A percentile compares a stretch with the other conserved stretches of the same genome.
These are phyloP conservation scores for Incumbomyces delicatus DNA, from an alignment of 2,329 filamentous ascomycete species.

Conservation along the genomic window DNA sequence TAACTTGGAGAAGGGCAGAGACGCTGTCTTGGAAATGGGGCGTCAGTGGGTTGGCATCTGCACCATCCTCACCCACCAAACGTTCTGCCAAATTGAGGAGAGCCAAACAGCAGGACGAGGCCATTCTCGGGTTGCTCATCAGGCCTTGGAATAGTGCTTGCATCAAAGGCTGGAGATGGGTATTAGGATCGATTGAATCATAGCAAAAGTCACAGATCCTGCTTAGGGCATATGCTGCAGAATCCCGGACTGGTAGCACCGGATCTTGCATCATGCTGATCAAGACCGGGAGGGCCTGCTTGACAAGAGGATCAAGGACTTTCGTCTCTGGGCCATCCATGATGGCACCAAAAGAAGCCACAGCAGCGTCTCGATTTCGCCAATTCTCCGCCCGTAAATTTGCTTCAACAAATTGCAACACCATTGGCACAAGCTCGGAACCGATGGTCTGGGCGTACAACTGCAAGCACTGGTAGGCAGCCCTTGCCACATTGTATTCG, in stretches of 20 bases:
- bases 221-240: conserved; percentile 88
- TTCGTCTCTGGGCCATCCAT: conserved; percentile 97
- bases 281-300: conserved; percentile 84
- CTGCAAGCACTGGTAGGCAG: conserved; percentile 91
- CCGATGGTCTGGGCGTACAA: conserved; percentile 90
- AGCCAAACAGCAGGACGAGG: conserved; percentile 96
- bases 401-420: conserved; percentile 82
- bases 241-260: conserved; percentile 86
- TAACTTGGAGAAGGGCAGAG: conserved; percentile 72
- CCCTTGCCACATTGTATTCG: conserved; percentile 93
- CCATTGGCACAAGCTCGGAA: conserved; percentile 70
- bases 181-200: conserved; percentile 74
- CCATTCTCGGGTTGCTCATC: conserved; percentile 89
- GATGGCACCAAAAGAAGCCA: conserved; percentile 94
- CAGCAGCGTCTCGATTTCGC: conserved; percentile 89
- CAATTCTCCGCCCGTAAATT: conserved; percentile 87
- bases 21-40: conserved; percentile 91
- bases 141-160: conserved; percentile 82
- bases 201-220: conserved; percentile 92
- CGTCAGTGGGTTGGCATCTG: conserved; percentile 69
- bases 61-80: conserved; percentile 78
- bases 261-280: conserved; percentile 88
- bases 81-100: conserved; percentile 96
- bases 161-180: conserved; percentile 77
- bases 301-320: conserved; percentile 84